Base-by-base conservation (phyloP, 2,329 filamentous ascomycete species). In the Coniochaeta prunicola region DNA sequence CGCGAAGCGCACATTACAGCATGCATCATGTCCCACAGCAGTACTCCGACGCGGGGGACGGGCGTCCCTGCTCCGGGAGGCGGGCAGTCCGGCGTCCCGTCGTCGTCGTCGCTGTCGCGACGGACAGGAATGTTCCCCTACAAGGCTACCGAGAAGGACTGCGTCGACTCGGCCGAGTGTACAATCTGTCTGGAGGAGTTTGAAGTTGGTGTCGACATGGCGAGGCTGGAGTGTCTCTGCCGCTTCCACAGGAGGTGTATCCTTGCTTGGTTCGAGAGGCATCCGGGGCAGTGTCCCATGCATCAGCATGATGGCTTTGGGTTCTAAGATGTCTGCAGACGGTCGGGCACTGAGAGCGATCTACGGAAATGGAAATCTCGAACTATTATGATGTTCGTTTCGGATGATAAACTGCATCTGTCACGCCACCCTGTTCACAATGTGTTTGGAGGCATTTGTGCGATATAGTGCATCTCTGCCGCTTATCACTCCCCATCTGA, bases 131-230 rank as follows among this genome's bases (percentile, higher is more conserved):
- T 88, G 76, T 85, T 87, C 62, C 80, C 82, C 0, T 88, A 88
- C 64, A 63, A 75, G 24, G 85, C 85, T 1, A 87, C 84, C 10
- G 85, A 87, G 66, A 88, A 88, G 72, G 85, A 88, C 68, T 87
- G 84, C 64, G 79, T 86, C n/a, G 82, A 86, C 63, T 81, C 83
- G 59, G 85, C 83, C 3, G 85, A 88, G 70, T 88, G 85, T 67
- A 87, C 83, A 5, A 88, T 88, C 56, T 88, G 85, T 64, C 74
- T 88, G 2, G 85, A 88, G 65, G 85, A 88, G 67, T 87, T 86
- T 61, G 79, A 83, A 60, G 82, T 81, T 0, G 84, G 84, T 1
- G 78, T 81, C 30, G 71, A 77, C 28, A 87, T 88, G 85, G 85
- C 82, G n/a, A 75, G 85, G 48, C 71, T 88, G 54, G 85, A 88